A percentile compares a stretch with the other conserved stretches of the same genome.
Evolutionary conservation across 2,329 filamentous ascomycete species (phyloP).

Genomic region (Sclerotinia subarctica): DNA sequence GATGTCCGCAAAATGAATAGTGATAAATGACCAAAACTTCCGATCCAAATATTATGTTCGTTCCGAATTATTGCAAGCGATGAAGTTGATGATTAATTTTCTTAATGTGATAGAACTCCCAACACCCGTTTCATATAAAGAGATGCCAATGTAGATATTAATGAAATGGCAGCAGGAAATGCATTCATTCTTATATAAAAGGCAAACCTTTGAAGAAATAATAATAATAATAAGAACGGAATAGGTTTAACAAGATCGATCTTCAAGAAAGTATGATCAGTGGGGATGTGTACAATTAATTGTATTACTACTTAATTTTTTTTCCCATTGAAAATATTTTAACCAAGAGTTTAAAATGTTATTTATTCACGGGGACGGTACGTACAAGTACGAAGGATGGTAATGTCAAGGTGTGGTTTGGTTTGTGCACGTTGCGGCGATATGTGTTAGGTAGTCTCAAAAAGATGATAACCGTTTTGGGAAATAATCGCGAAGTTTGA

Average conservation of each 20-base stretch:
- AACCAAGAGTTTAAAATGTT: not conserved
- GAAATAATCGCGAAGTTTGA: conserved; percentile 21
- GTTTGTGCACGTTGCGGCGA: conserved; percentile 11
- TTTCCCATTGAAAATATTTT: not conserved
- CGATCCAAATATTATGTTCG: not conserved
- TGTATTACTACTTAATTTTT: not conserved
- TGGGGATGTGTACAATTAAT: conserved; percentile 9
- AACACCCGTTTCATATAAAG: not conserved
- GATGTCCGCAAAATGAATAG: not conserved
- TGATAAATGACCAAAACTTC: not conserved
- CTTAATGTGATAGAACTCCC: not conserved
- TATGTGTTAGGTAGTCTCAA: conserved; percentile 8
- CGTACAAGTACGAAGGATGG: not conserved
- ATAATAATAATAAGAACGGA: not conserved
- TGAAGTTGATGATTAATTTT: conserved; percentile 2
- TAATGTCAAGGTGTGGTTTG: not conserved
- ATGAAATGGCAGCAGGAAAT: conserved; percentile 2
- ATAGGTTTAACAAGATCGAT: not conserved
- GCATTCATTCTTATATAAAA: conserved; percentile 19
- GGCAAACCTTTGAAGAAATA: not conserved
- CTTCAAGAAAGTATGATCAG: not conserved
- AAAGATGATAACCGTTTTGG: not conserved
- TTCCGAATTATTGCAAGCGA: not conserved
- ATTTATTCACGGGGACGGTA: not conserved
- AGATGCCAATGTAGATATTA: not conserved